Evolutionary conservation across 306 rosid genomes (phyloP), one percentile per base, ranked within the genome.

Genomic region (Comarum palustre): DNA sequence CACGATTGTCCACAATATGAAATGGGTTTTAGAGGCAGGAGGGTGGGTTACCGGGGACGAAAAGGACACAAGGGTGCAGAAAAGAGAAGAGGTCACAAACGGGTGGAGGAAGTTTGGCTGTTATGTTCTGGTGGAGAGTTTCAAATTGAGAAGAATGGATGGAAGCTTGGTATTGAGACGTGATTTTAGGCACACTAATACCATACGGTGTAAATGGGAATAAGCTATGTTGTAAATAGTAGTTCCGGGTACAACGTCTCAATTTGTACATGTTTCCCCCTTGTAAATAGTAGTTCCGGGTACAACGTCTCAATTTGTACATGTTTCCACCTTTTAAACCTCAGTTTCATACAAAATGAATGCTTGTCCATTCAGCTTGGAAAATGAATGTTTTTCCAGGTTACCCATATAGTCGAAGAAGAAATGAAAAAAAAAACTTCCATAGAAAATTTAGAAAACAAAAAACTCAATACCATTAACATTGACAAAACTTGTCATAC

Each of bases 11-110:
- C 93, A 88, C 62, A 75, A 87, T 19, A 86, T 89, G 88, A 85
- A 71, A 63, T 90, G 92, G 92, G 87, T 92, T 47, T 69, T 90
- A 77, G 92, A 92, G 75, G 90, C 75, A 29, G 95, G 90, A 57
- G 90, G 92, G 2, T 87, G 98, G 95, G 74, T 75, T 70, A n/a
- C 82, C 72, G 89, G 86, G 14, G 77, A 58, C 66, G 92, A 83
- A 47, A 83, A 66, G 9, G 80, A 76, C 16, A 82, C 72, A 41
- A 79, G 68, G 57, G 78, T 88, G 42, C 88, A 84, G 73, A 85
- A 79, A 43, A 83, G 78, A 11, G 92, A 88, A 71, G 87, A 85
- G 79, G 77, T 68, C 6, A 85, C 47, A 58, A 67, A 27, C 32
- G 75, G 83, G 66, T 84, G 95, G 90, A 66, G 43, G 42, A 87